Conservation (phyloP, 208 protist genomes). For the Acanthamoeba pearcei region DNA sequence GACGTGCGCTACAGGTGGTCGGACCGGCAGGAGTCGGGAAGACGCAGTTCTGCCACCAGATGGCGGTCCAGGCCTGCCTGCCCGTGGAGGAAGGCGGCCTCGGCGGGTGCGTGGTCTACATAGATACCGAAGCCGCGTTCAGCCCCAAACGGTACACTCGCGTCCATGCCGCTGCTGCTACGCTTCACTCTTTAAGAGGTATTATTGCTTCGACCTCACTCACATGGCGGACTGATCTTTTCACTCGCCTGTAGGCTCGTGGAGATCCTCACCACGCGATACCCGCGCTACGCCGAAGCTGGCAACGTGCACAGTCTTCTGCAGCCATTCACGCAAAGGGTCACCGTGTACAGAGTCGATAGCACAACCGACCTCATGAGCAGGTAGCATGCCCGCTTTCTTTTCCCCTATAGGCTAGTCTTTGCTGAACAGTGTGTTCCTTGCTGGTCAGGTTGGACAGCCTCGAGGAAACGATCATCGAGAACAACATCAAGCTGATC, state of each 20-base stretch:
- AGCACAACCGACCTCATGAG: constrained; percentile 6
- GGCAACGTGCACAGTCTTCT: constrained; percentile 46
- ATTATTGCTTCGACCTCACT: neutral
- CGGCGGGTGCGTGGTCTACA: constrained; percentile 40
- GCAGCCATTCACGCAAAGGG: constrained; percentile 46
- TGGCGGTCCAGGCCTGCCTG: constrained; percentile 61
- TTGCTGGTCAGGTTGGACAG: constrained; percentile 17
- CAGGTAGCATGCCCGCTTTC: constrained; percentile 1
- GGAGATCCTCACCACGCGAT: constrained; percentile 64
- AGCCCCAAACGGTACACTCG: constrained; percentile 50
- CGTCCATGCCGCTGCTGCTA: neutral
- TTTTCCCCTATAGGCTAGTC: neutral
- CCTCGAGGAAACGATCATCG: constrained; percentile 66
- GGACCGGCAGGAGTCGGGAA: constrained; percentile 69
- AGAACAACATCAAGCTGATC: constrained; percentile 51
- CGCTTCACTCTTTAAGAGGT: neutral
- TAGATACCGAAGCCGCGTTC: constrained; percentile 69
- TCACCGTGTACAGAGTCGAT: constrained; percentile 26
- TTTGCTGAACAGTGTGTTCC: neutral
- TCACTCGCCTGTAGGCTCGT: neutral
- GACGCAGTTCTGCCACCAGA: constrained; percentile 74
- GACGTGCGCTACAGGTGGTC: constrained; percentile 19
- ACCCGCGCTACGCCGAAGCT: constrained; percentile 45
- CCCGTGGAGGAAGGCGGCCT: constrained; percentile 59
- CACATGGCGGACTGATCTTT: neutral